Evolutionary conservation across 2,329 filamentous ascomycete species (phyloP), one percentile per base, ranked within the genome.

Genomic region (Aplosporella prunicola): DNA sequence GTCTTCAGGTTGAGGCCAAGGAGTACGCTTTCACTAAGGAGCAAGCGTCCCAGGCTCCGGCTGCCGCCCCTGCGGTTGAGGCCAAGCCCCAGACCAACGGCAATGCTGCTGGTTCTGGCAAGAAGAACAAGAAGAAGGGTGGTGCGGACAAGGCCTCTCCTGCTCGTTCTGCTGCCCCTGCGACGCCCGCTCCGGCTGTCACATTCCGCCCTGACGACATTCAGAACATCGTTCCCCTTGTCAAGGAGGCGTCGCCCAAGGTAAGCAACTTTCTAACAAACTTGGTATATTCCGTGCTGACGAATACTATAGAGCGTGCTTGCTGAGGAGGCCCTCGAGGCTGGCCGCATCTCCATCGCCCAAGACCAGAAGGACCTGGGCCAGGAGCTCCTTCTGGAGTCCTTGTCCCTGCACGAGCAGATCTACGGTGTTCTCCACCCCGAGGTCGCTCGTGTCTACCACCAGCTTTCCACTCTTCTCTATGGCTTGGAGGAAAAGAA

Each of bases 401-500:
- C 88, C 24, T 68, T 98, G 43, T 94, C 91, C 30, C 69, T 98
- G 28, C 89, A 98, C 54, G 91, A 98, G 69, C 91, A 98, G 62
- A 96, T 98, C 49, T 98, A 98, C 53, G 91, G 91, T 43, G 93
- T 96, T 40, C 72, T 98, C 17, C 91, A 98, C 57, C 88, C 91
- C 1, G 91, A 98, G 63, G 89, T 96, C 42, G 91, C 89, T 31
- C 80, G 88, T 46, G 82, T 93, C 18, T 98, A 98, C 69, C 89
- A 94, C 62, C 87, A 83, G 35, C 65, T 98, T 30, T 94, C 91
- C 3, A 94, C 93, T 71, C 73, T 96, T 39, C 95, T 95, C 67
- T 96, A 93, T 63, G 84, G 93, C 59, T 75, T 94, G n/a, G 91
- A 96, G 38, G 91, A 98, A 67, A 96, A 96, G 70, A 84, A 88